A percentile compares a stretch with the other conserved stretches of the same genome.
These are phyloP conservation scores for Ustulina deusta DNA, from an alignment of 2,329 filamentous ascomycete species.

Conservation along the genomic window DNA sequence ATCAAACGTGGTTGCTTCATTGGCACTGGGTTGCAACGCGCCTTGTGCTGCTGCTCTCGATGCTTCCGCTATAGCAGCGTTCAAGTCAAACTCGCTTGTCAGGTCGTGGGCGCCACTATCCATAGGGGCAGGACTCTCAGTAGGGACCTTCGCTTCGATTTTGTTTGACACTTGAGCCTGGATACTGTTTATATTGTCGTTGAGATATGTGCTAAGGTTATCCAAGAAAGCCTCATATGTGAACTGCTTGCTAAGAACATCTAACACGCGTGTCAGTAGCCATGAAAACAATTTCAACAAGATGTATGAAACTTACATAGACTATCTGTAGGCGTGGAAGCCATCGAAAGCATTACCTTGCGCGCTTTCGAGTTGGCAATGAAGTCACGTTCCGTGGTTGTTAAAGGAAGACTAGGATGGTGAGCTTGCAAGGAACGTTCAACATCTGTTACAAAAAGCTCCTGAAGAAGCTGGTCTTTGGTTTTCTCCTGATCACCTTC, in stretches of 20 bases:
- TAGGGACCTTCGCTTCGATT: constrained; percentile 40
- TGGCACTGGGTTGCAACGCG: constrained; percentile 41
- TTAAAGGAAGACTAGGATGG: constrained; percentile 46
- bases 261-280: constrained; percentile 40
- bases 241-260: constrained; percentile 49
- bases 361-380: constrained; percentile 46
- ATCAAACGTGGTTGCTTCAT: constrained; percentile 42
- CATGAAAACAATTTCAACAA: neutral
- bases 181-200: constrained; percentile 50
- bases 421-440: constrained; percentile 46
- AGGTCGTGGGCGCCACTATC: constrained; percentile 41
- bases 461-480: constrained; percentile 47
- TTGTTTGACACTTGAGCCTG: constrained; percentile 45
- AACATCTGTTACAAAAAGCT: constrained; percentile 48
- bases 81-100: constrained; percentile 48
- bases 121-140: constrained; percentile 41
- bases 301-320: constrained; percentile 45
- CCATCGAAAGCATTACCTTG: constrained; percentile 49
- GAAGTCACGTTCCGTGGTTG: constrained; percentile 47
- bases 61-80: constrained; percentile 51
- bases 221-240: constrained; percentile 52
- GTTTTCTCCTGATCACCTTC: constrained; percentile 46
- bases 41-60: constrained; percentile 50
- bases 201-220: constrained; percentile 50
- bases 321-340: constrained; percentile 44